Evolutionary conservation across 345 rosid species (phyloP), one percentile per base, ranked within the genome.

Genomic region (Aquilaria malaccensis): DNA sequence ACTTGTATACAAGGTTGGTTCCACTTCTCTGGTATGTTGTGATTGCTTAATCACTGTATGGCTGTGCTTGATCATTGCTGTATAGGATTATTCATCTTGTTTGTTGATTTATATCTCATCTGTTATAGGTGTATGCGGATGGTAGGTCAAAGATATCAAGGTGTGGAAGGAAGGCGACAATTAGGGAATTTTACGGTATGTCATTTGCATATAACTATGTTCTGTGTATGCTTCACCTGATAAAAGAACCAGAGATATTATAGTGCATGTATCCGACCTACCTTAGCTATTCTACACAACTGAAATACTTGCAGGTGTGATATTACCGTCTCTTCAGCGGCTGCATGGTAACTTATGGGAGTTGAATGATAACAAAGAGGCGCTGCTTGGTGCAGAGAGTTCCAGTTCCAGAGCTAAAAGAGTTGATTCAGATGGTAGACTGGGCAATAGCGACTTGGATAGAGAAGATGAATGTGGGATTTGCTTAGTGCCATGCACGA

Each of bases 401-500:
- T 59, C 71, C 45, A 66, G 69, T 15, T 59, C 71, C 45, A 66
- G 69, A n/a, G 78, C 80, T 73, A 84, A 74, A 77, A 76, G 69
- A 60, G 59, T 67, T 48, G 85, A 82, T 48, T 80, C 74, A 30
- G 84, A 79, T 66, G 67, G 45, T 45, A 79, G 75, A 75, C 56
- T 76, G 56, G 51, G 69, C 52, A 79, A 75, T 67, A 37, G 78
- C 32, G 92, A 90, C 71, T 66, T 74, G 45, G 95, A 90, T 59
- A 85, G 97, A 74, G 99, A 94, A 78, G 89, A 88, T 41, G 99
- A 94, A 76, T 94, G 99, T 30, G 99, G 96, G 60, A 94, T 94
- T 61, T 94, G 99, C 83, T 83, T 94, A 68, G 97, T 86, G 81
- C 93, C 95, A 47, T 94, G 97, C 76, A 80, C 96, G 55, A 90